Percentiles rank a stretch among this genome's conserved stretches.
Evolutionary conservation across 179 eudicot species (phyloP).

Genomic region (Spinacia oleracea): DNA sequence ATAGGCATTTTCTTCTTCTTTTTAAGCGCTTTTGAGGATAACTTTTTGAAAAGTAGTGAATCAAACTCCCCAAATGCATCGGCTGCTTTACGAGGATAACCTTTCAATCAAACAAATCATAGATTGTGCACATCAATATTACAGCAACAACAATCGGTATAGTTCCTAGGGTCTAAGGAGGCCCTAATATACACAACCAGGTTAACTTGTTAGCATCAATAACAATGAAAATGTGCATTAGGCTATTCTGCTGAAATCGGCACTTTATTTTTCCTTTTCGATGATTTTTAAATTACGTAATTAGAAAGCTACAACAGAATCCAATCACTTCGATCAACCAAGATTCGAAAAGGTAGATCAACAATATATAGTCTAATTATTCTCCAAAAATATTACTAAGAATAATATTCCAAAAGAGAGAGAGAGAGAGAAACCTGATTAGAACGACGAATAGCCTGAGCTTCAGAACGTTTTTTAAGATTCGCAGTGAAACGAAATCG

Average conservation of each 20-base stretch:
- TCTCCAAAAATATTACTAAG: neutral
- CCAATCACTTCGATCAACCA: neutral
- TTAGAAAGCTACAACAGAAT: neutral
- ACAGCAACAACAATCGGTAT: neutral
- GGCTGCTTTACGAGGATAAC: no score
- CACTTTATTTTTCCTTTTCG: neutral
- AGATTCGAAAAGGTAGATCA: neutral
- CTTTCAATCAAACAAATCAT: no score
- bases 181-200: neutral
- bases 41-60: no score
- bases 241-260: neutral
- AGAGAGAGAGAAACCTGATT: conserved; percentile 54
- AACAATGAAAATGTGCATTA: neutral
- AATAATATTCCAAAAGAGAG: neutral
- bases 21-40: no score
- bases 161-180: neutral
- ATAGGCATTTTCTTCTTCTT: no score
- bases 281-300: neutral
- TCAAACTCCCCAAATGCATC: no score
- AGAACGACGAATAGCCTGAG: conserved; percentile 85
- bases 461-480: conserved; percentile 76
- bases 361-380: neutral
- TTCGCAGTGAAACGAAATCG: conserved; percentile 94
- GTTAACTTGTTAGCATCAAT: neutral
- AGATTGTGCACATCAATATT: no score